Conservation (phyloP, 2,329 filamentous ascomycete genomes). For the Trichoderma oligosporum region DNA sequence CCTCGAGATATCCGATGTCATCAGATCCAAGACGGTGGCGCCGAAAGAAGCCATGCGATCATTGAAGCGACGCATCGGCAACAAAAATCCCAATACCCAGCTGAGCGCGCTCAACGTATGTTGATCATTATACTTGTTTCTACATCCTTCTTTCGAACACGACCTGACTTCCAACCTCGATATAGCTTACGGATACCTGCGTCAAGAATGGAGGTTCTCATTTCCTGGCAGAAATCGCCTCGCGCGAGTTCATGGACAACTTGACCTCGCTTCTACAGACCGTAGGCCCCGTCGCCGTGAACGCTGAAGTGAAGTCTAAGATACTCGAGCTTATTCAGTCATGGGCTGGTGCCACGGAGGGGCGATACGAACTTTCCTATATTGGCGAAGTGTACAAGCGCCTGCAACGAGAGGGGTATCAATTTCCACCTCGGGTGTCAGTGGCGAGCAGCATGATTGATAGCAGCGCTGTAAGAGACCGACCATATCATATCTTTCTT, state of each 20-base stretch:
- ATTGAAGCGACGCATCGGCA: slow-evolving; percentile 87
- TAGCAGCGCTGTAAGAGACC: slow-evolving; percentile 73
- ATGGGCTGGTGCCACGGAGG: slow-evolving; percentile 88
- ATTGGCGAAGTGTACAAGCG: slow-evolving; percentile 82
- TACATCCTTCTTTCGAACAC: not conserved
- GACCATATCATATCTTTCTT: not conserved
- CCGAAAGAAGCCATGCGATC: slow-evolving; percentile 98
- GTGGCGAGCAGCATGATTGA: slow-evolving; percentile 98
- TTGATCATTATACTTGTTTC: not conserved
- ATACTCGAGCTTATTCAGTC: slow-evolving; percentile 91
- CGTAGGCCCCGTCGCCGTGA: slow-evolving; percentile 68
- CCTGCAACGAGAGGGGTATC: slow-evolving; percentile 79
- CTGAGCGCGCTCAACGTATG: slow-evolving; percentile 85
- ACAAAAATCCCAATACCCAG: slow-evolving; percentile 97
- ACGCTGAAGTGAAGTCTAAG: slow-evolving; percentile 80
- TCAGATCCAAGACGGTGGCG: slow-evolving; percentile 94
- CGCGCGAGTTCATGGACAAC: slow-evolving; percentile 97
- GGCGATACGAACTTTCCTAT: slow-evolving; percentile 76
- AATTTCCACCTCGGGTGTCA: slow-evolving; percentile 80
- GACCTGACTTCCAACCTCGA: not conserved
- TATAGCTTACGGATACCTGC: slow-evolving; percentile 87
- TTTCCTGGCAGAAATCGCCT: slow-evolving; percentile 92
- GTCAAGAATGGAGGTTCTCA: slow-evolving; percentile 97
- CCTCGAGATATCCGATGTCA: slow-evolving; percentile 95
- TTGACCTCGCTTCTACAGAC: slow-evolving; percentile 84